A percentile compares a stretch with the other conserved stretches of the same genome.
Evolutionary conservation across 2,329 filamentous ascomycete species (phyloP).

Genomic region (Cytospora piceicola): DNA sequence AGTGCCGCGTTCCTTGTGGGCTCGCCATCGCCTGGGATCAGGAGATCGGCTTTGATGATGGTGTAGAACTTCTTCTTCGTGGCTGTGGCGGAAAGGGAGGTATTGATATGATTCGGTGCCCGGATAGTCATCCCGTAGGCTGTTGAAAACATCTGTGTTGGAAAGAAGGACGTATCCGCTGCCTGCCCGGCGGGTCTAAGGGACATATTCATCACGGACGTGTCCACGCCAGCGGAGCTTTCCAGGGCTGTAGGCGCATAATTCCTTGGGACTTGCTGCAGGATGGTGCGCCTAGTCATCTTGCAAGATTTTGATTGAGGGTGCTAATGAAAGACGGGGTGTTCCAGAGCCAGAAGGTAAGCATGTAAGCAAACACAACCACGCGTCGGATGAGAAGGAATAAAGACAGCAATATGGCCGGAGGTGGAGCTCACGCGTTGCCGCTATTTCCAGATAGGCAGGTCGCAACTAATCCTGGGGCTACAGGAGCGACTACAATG

Average conservation of each 20-base stretch:
- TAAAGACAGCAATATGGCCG: not conserved
- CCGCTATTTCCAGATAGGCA: not conserved
- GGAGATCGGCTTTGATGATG: slow-evolving; percentile 40
- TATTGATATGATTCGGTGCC: not conserved
- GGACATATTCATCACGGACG: slow-evolving; percentile 5
- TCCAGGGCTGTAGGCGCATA: not conserved
- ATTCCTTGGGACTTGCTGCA: not conserved
- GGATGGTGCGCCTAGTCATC: not conserved
- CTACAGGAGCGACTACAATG: not conserved
- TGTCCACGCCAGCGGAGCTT: not conserved
- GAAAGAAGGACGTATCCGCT: not conserved
- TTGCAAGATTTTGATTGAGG: not conserved
- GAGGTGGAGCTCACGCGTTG: not conserved
- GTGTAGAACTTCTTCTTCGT: slow-evolving; percentile 39
- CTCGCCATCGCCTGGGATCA: slow-evolving; percentile 45
- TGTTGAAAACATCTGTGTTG: slow-evolving; percentile 24
- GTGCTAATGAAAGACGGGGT: no score
- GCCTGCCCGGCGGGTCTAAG: not conserved
- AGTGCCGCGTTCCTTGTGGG: slow-evolving; percentile 41
- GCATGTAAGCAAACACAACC: not conserved
- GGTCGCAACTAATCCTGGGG: not conserved
- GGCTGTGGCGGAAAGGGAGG: slow-evolving; percentile 5
- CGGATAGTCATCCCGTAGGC: slow-evolving; percentile 24
- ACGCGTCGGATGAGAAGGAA: not conserved
- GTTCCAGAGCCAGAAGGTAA: not conserved